Percentiles rank a stretch among this genome's conserved stretches.
These are phyloP conservation scores for Plenodomus lindquistii DNA, from an alignment of 2,329 filamentous ascomycete genomes.

Conservation along the genomic window DNA sequence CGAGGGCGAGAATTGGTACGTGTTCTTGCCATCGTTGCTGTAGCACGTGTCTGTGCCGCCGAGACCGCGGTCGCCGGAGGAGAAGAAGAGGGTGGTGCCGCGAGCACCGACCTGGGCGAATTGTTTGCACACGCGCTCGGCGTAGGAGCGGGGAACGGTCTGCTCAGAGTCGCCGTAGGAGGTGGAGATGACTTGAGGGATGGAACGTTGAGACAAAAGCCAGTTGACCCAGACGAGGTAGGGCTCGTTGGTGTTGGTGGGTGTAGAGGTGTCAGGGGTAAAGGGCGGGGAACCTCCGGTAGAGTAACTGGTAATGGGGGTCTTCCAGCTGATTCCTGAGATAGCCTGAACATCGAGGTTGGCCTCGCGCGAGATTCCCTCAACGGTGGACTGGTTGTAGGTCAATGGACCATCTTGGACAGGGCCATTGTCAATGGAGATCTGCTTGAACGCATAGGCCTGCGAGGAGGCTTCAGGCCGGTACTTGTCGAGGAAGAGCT, in stretches of 20 bases:
- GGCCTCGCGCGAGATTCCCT: constrained; percentile 57
- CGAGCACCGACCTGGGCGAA: constrained; percentile 69
- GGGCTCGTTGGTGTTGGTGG: constrained; percentile 66
- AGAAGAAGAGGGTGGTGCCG: constrained; percentile 67
- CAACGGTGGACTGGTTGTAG: constrained; percentile 27
- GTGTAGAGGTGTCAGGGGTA: constrained; percentile 52
- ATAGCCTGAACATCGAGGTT: constrained; percentile 68
- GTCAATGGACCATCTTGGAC: constrained; percentile 51
- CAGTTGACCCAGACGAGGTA: constrained; percentile 67
- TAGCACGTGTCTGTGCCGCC: constrained; percentile 57
- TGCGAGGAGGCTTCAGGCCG: constrained; percentile 54
- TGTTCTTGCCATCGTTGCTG: constrained; percentile 62
- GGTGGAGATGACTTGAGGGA: constrained; percentile 66
- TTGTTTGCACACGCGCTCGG: constrained; percentile 63
- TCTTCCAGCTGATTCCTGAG: constrained; percentile 58
- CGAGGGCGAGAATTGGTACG: constrained; percentile 60
- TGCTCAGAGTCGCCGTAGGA: constrained; percentile 72
- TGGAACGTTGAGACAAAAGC: constrained; percentile 57
- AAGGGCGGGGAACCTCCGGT: constrained; percentile 62
- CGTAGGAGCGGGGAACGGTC: constrained; percentile 63
- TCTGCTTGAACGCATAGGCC: constrained; percentile 60
- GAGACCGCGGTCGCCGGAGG: constrained; percentile 65
- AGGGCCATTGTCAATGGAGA: constrained; percentile 60
- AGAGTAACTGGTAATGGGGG: constrained; percentile 61
- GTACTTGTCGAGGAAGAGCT: constrained; percentile 59